Percentiles rank a stretch among this genome's conserved stretches.
Evolutionary conservation across 2,329 filamentous ascomycete genomes (phyloP).

Genomic region (Microcera coccophila): DNA sequence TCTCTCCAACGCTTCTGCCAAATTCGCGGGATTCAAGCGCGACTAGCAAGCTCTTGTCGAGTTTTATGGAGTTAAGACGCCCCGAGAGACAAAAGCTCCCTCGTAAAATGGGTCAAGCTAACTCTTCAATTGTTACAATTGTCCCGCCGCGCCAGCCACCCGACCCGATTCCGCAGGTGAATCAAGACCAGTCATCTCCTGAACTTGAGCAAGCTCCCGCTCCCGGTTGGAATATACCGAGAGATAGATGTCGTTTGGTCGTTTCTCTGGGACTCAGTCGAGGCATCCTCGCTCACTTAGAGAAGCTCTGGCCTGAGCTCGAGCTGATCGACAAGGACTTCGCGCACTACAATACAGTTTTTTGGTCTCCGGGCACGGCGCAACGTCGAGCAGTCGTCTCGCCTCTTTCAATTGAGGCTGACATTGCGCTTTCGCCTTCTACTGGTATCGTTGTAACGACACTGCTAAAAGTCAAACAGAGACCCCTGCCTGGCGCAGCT

Average conservation of each 20-base stretch:
- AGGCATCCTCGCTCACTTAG: conserved; percentile 46
- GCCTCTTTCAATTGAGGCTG: conserved; percentile 56
- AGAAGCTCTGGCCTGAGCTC: conserved; percentile 45
- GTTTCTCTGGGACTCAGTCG: conserved; percentile 49
- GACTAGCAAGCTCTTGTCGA: conserved; percentile 27
- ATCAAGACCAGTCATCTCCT: no score
- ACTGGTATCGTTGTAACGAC: conserved; percentile 68
- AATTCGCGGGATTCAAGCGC: conserved; percentile 16
- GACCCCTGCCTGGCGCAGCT: conserved; percentile 53
- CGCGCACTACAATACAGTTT: conserved; percentile 33
- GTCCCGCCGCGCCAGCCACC: no score
- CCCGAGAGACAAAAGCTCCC: conserved; percentile 23
- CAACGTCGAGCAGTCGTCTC: conserved; percentile 31
- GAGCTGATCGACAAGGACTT: conserved; percentile 61
- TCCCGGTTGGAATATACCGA: conserved; percentile 17
- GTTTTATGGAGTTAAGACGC: conserved; percentile 32
- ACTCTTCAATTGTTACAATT: no score
- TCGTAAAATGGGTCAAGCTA: no score
- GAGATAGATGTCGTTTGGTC: conserved; percentile 38
- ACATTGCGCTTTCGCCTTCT: conserved; percentile 66
- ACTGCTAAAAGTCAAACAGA: conserved; percentile 69
- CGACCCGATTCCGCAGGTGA: no score
- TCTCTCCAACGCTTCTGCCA: conserved; percentile 9
- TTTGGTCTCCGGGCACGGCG: conserved; percentile 29
- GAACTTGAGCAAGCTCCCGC: conserved; percentile 7